A percentile compares a stretch with the other conserved stretches of the same genome.
phyloP scores from a whole-genome alignment of 176 grass and related monocot genomes.

The Coix lacrymajobi region DNA sequence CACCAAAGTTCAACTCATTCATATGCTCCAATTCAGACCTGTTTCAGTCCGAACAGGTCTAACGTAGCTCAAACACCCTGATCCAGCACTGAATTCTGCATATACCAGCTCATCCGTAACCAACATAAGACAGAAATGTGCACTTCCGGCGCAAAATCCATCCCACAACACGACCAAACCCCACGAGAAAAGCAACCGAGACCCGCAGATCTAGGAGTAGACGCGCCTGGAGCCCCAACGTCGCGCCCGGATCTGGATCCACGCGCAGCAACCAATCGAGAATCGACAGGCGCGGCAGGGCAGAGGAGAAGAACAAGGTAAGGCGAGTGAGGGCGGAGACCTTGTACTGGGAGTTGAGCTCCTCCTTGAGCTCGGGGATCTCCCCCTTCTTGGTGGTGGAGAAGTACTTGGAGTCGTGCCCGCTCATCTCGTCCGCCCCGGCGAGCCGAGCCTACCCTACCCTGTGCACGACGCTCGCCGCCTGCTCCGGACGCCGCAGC shows the following conservation, averaged over 20 bases:
- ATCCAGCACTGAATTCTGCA: background rate
- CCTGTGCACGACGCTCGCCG: slow-evolving; percentile 7
- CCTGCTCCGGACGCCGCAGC: background rate
- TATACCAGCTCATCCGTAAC: background rate
- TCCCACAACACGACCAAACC: slow-evolving; percentile 8
- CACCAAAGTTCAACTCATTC: slow-evolving; percentile 4
- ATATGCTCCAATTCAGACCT: background rate
- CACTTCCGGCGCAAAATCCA: background rate
- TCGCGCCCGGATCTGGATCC: slow-evolving; percentile 47
- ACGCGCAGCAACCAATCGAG: background rate
- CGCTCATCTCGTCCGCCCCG: slow-evolving; percentile 67
- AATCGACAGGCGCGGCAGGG: background rate
- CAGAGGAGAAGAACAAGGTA: background rate
- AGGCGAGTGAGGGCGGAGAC: background rate
- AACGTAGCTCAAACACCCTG: background rate
- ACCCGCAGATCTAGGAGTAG: slow-evolving; percentile 39
- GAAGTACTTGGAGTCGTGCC: slow-evolving; percentile 99
- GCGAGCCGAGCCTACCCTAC: slow-evolving; percentile 17
- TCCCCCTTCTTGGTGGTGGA: slow-evolving; percentile 99
- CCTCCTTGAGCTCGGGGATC: slow-evolving; percentile 99
- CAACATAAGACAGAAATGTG: background rate
- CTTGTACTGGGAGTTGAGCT: slow-evolving; percentile 99
- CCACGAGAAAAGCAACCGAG: background rate
- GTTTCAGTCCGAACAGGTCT: background rate
- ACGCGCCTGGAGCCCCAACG: background rate